Percentiles rank a stretch among this genome's conserved stretches.
Evolutionary conservation across 805 yeast species (phyloP).

Genomic region (Candida methanosorbosa): DNA sequence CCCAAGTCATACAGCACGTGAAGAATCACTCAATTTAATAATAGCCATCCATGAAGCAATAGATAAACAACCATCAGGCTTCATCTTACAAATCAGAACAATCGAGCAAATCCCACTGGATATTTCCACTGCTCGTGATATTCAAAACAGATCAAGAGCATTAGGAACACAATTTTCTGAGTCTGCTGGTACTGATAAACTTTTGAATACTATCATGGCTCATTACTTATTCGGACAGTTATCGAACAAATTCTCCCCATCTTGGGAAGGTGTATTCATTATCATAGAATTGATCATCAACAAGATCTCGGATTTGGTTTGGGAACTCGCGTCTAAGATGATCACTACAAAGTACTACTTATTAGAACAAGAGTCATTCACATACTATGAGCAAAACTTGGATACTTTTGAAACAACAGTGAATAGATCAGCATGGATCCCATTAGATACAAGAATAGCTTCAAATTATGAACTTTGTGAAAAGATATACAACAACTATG

Average conservation of each 20-base stretch:
- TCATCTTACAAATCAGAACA: slow-evolving; percentile 33
- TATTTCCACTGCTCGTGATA: slow-evolving; percentile 65
- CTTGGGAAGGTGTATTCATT: slow-evolving; percentile 72
- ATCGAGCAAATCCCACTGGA: slow-evolving; percentile 70
- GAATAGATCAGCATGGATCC: slow-evolving; percentile 27
- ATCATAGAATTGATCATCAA: slow-evolving; percentile 39
- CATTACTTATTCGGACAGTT: slow-evolving; percentile 61
- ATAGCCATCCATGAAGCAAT: slow-evolving; percentile 30
- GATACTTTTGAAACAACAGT: slow-evolving; percentile 3
- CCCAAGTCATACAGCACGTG: slow-evolving; percentile 44
- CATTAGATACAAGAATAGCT: slow-evolving; percentile 36
- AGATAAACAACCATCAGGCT: slow-evolving; percentile 14
- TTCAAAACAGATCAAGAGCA: slow-evolving; percentile 58
- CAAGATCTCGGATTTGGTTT: slow-evolving; percentile 36
- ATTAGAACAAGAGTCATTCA: slow-evolving; percentile 3
- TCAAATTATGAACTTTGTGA: slow-evolving; percentile 27
- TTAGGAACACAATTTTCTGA: slow-evolving; percentile 37
- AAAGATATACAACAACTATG: slow-evolving; percentile 24
- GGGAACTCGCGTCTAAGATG: slow-evolving; percentile 43
- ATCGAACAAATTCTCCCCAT: slow-evolving; percentile 70
- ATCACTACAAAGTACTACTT: slow-evolving; percentile 13
- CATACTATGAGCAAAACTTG: slow-evolving; percentile 11
- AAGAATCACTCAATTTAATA: slow-evolving; percentile 31
- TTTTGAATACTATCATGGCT: slow-evolving; percentile 27
- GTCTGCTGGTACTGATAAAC: slow-evolving; percentile 9